Conservation (phyloP, 2,329 filamentous ascomycete genomes). For the Aspergillus ustus region DNA sequence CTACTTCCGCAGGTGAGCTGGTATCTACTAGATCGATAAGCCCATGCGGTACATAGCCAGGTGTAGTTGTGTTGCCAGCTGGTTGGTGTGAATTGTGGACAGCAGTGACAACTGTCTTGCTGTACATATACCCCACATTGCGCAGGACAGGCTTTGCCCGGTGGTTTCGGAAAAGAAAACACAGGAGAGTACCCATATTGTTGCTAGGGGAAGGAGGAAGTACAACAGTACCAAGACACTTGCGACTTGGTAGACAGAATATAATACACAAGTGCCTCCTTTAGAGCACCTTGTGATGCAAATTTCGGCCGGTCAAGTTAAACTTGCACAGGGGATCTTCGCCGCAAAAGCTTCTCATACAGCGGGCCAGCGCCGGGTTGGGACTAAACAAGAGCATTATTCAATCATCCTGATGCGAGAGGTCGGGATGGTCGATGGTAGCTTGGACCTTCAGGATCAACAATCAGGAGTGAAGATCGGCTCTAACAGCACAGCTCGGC, state of each 20-base stretch:
- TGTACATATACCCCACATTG: neutral
- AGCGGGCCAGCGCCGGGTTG: neutral
- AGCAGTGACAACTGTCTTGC: neutral
- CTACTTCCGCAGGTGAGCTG: slow-evolving; percentile 7
- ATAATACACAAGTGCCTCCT: no score
- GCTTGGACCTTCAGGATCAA: slow-evolving; percentile 8
- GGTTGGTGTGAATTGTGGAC: neutral
- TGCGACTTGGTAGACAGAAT: neutral
- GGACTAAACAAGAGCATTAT: neutral
- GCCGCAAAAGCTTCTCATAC: slow-evolving; percentile 10
- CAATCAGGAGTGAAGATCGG: slow-evolving; percentile 7
- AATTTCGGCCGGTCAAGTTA: neutral
- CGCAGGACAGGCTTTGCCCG: neutral
- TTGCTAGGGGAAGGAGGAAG: neutral
- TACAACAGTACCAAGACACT: neutral
- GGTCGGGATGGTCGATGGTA: neutral
- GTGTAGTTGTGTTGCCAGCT: neutral
- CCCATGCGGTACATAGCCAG: neutral
- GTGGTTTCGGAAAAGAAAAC: neutral
- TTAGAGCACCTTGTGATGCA: no score
- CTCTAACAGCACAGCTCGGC: neutral
- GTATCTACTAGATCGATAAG: neutral
- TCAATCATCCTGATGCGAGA: neutral
- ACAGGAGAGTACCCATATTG: neutral
- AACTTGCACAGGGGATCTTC: slow-evolving; percentile 15